phyloP scores from a whole-genome alignment of 192 early-diverging fungal species.

The Fimicolochytrium jonesii region DNA sequence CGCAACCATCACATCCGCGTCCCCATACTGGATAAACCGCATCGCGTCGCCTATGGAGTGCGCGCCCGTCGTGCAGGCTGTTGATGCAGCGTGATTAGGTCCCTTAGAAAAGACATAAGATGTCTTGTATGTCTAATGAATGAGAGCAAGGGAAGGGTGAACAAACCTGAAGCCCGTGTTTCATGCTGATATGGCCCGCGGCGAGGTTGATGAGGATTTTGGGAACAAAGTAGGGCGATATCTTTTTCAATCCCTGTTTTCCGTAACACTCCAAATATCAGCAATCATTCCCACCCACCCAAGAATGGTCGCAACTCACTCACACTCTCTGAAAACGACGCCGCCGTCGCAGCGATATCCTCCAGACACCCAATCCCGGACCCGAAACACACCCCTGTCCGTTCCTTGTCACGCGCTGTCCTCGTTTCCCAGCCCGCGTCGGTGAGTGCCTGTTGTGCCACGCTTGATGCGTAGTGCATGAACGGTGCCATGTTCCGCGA shows the following conservation, averaged over 20 bases:
- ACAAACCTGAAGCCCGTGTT: slow-evolving; percentile 66
- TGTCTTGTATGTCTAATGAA: not conserved
- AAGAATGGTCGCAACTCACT: not conserved
- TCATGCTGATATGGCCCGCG: slow-evolving; percentile 88
- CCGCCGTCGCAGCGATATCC: slow-evolving; percentile 63
- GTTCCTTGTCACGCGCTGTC: slow-evolving; percentile 52
- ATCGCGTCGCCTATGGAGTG: slow-evolving; percentile 93
- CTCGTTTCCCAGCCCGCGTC: slow-evolving; percentile 72
- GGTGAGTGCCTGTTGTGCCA: slow-evolving; percentile 76
- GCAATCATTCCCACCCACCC: not conserved
- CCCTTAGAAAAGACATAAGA: slow-evolving; percentile 48
- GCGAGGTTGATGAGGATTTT: slow-evolving; percentile 91
- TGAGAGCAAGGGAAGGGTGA: no score
- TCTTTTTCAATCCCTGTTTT: slow-evolving; percentile 64
- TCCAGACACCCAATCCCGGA: slow-evolving; percentile 91
- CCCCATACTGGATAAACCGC: slow-evolving; percentile 86
- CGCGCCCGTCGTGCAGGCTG: slow-evolving; percentile 94
- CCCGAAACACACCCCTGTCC: slow-evolving; percentile 91
- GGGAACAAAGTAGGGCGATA: slow-evolving; percentile 90
- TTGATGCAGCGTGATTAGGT: slow-evolving; percentile 88
- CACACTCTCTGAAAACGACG: slow-evolving; percentile 53
- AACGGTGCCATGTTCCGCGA: slow-evolving; percentile 73
- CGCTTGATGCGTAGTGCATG: slow-evolving; percentile 80
- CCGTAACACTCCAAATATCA: not conserved
- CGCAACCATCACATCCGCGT: slow-evolving; percentile 94